Base-by-base conservation (phyloP, 1,284 basidiomycete species). In the Porogramme epimiltina region DNA sequence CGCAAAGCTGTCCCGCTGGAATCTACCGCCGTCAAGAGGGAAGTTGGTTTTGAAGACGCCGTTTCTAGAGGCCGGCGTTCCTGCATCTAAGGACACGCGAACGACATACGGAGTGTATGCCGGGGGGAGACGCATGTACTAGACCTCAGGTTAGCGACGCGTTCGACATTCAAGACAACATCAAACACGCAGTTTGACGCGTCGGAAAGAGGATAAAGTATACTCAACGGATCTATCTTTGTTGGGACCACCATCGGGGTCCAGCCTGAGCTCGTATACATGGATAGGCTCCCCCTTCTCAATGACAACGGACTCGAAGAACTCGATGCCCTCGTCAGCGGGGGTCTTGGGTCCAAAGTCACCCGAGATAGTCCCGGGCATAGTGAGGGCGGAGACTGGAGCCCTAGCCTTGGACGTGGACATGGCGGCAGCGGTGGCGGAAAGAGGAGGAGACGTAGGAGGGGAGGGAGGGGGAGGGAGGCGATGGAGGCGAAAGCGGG, bases 41-140 rank as follows among this genome's bases (percentile, higher is more conserved):
- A 97, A 97, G 71, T 97, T 96, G 53, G 92, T 95, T 76, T 88
- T 93, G 69, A 98, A 90, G 2, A 93, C 80, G 45, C 93, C 95
- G 58, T 95, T 92, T 61, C 84, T 87, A 2, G 92, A 85, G 6
- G 92, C 91, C 1, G 90, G 85, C 0, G 93, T 93, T 10, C 95
- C 95, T 0, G 95, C 90, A 52, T 92, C 90, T 48, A 98, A 79
- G 10, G 89, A 88, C 42, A 98, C 89, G 47, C 95, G 85, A 22
- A 98, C 75, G 42, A 98, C 82, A 67, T 97, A 98, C 2, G 95
- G 94, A 18, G 73, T 76, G 63, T 85, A 81, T n/a, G 95, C 91
- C 11, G 95, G 92, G 8, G 95, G 95, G 23, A 98, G 84, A 45
- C 95, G 93, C 63, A 95, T 89, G 69, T 97, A 97, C 95, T 98